Conservation (phyloP, 768 basidiomycete genomes). For the Suillus hirtellus region DNA sequence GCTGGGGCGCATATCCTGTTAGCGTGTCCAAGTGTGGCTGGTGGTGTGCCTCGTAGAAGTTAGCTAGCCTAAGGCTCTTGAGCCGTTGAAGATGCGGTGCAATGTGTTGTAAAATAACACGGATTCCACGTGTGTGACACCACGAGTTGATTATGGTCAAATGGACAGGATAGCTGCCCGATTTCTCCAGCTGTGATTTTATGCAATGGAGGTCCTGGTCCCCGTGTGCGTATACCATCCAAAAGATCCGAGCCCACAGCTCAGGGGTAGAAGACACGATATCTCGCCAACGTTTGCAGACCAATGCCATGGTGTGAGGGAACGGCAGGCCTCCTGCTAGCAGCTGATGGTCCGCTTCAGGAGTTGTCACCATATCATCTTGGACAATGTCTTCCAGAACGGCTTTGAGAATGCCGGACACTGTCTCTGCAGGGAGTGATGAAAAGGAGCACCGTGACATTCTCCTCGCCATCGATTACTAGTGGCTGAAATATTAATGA, state of each 20-base stretch:
- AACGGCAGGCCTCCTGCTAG: background rate
- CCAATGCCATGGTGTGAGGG: background rate
- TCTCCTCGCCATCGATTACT: background rate
- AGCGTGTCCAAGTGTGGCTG: background rate
- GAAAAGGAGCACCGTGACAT: background rate
- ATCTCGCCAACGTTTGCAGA: background rate
- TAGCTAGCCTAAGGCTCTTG: background rate
- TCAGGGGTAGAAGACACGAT: background rate
- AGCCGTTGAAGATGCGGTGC: background rate
- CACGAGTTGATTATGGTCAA: conserved; percentile 1
- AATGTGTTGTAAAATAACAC: background rate
- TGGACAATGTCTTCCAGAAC: background rate
- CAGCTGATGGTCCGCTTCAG: background rate
- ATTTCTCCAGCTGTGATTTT: background rate
- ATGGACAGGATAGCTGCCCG: background rate
- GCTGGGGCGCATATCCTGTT: background rate
- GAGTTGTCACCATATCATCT: background rate
- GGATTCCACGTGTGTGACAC: background rate
- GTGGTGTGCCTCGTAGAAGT: background rate
- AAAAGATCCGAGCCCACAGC: conserved; percentile 3
- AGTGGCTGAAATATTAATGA: background rate
- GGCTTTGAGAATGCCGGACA: background rate
- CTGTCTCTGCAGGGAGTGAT: background rate
- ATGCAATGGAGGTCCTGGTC: background rate
- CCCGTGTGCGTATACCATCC: background rate